Conservation (phyloP, 768 basidiomycete genomes). For the Lyophyllum decastes region DNA sequence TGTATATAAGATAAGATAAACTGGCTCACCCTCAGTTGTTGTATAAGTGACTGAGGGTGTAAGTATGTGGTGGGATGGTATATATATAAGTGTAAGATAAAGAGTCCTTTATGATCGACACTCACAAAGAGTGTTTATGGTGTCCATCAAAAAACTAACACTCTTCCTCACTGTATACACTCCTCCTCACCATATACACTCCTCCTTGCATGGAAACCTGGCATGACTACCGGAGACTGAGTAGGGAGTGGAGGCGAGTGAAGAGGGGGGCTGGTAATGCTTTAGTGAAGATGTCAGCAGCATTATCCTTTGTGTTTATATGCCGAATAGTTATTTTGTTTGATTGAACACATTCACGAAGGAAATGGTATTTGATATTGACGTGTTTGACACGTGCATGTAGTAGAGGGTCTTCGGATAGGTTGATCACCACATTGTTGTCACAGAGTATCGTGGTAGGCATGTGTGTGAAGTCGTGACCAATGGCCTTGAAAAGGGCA, state of each 20-base stretch:
- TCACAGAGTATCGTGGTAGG: conserved; percentile 23
- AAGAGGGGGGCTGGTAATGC: conserved; percentile 19
- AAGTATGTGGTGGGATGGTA: background rate
- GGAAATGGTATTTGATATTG: conserved; percentile 37
- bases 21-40: background rate
- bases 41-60: background rate
- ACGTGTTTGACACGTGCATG: conserved; percentile 41
- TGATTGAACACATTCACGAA: conserved; percentile 30
- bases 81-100: background rate
- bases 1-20: background rate
- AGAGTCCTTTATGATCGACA: background rate
- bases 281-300: conserved; percentile 27
- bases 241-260: conserved; percentile 7
- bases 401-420: conserved; percentile 30
- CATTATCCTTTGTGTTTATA: conserved; percentile 29
- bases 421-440: conserved; percentile 33
- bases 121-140: background rate
- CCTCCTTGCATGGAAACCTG: conserved; percentile 3
- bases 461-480: background rate
- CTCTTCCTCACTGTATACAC: background rate
- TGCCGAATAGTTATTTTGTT: conserved; percentile 25
- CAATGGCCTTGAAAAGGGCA: conserved; percentile 15
- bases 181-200: conserved; percentile 2
- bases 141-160: no score
- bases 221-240: conserved; percentile 13